Conservation (phyloP, 176 grass and related monocot genomes). For the Zea luxurians region DNA sequence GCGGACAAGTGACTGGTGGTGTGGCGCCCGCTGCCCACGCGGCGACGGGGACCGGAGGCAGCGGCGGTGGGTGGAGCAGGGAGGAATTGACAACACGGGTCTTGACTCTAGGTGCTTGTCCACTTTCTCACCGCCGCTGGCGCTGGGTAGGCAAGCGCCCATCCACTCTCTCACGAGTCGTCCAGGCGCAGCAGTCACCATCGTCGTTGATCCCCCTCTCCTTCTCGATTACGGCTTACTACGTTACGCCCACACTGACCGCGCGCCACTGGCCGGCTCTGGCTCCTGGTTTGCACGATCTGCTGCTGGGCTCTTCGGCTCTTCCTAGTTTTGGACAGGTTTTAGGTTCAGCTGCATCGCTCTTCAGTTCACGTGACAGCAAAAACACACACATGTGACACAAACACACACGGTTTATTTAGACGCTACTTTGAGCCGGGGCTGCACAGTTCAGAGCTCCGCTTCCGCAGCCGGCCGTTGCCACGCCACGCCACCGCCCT, state of each 20-base stretch:
- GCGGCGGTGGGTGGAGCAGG: too few relatives aligned
- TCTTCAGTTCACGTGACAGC: background rate
- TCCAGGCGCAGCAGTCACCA: background rate
- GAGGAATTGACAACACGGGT: too few relatives aligned
- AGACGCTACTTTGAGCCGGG: background rate
- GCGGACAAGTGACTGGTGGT: too few relatives aligned
- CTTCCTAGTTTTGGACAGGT: constrained; percentile 35
- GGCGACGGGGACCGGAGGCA: too few relatives aligned
- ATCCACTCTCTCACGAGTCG: background rate
- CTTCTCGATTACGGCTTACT: background rate
- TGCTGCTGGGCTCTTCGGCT: background rate
- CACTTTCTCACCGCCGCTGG: background rate
- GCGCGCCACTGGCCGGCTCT: too few relatives aligned
- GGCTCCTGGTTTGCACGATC: too few relatives aligned
- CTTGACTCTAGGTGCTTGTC: too few relatives aligned
- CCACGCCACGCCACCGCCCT: background rate
- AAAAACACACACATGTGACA: background rate
- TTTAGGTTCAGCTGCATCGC: constrained; percentile 22
- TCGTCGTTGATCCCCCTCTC: background rate
- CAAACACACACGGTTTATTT: too few relatives aligned
- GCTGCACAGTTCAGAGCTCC: background rate
- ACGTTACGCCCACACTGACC: background rate
- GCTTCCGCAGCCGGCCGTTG: background rate
- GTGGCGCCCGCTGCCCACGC: too few relatives aligned
- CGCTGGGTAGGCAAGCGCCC: background rate